A percentile compares a stretch with the other conserved stretches of the same genome.
Evolutionary conservation across 2,329 filamentous ascomycete genomes (phyloP).

Genomic region (Curvularia eragrostidis): DNA sequence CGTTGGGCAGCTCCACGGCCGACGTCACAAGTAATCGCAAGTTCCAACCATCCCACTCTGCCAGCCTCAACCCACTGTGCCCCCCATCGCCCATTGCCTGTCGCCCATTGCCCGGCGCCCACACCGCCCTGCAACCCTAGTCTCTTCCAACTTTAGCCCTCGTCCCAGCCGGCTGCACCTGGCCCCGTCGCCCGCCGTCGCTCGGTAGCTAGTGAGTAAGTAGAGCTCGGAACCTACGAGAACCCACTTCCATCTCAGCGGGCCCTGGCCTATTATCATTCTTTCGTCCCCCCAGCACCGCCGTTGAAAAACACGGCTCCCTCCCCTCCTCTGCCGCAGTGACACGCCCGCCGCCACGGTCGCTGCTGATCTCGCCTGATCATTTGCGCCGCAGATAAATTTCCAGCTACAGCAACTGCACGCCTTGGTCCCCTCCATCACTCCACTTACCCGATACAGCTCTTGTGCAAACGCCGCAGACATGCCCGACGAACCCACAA

Average conservation of each 20-base stretch:
- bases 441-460: slow-evolving; percentile 9
- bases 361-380: slow-evolving; percentile 9
- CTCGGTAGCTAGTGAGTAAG: slow-evolving; percentile 5
- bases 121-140: slow-evolving; percentile 20
- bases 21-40: slow-evolving; percentile 34
- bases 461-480: slow-evolving; percentile 10
- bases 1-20: slow-evolving; percentile 18
- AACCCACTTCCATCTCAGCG: slow-evolving; percentile 35
- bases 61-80: slow-evolving; percentile 15
- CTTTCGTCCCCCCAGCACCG: slow-evolving; percentile 39
- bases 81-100: too few relatives aligned
- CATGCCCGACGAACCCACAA: slow-evolving; percentile 44
- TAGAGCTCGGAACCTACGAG: slow-evolving; percentile 37
- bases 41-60: slow-evolving; percentile 12
- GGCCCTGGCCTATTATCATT: slow-evolving; percentile 38
- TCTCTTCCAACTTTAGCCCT: slow-evolving; percentile 18
- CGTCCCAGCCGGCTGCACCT: slow-evolving; percentile 22
- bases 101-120: slow-evolving; percentile 6
- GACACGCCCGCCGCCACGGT: neutral
- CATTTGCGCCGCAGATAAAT: slow-evolving; percentile 10
- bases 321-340: neutral
- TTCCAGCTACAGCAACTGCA: slow-evolving; percentile 2
- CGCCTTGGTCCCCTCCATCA: slow-evolving; percentile 9
- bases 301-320: slow-evolving; percentile 12
- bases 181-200: slow-evolving; percentile 19